phyloP scores from a whole-genome alignment of 176 grass and related monocot genomes.

The Microstegium vimineum region DNA sequence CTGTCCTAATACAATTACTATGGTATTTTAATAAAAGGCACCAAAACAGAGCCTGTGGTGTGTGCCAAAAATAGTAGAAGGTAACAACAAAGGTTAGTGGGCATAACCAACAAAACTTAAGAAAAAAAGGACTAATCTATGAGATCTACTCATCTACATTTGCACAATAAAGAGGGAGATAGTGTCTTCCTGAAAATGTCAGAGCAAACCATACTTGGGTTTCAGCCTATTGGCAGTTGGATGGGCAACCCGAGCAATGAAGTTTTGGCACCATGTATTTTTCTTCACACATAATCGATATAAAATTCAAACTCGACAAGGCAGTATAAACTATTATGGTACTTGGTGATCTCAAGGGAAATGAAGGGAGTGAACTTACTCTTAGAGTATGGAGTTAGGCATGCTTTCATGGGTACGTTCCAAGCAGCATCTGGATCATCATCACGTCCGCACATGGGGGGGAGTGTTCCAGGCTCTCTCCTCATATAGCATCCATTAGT shows the following conservation, averaged over 20 bases:
- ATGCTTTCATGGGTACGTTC: conserved; percentile 76
- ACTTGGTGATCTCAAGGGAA: conserved; percentile 10
- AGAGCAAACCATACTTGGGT: background rate
- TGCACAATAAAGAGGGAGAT: background rate
- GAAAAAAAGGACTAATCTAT: background rate
- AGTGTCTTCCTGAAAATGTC: background rate
- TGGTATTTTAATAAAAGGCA: background rate
- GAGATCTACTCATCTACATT: background rate
- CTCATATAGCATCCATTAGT: conserved; percentile 70
- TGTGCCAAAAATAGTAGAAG: background rate
- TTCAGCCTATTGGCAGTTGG: background rate
- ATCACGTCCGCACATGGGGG: conserved; percentile 42
- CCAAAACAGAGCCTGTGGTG: background rate
- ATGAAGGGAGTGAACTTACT: conserved; percentile 43
- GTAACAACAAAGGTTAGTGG: background rate
- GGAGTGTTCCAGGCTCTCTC: conserved; percentile 48
- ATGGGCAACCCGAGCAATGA: background rate
- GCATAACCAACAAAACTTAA: background rate
- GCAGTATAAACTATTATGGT: background rate
- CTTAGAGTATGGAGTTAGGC: conserved; percentile 63
- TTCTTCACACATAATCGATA: background rate
- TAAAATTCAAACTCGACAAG: background rate
- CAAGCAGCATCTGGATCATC: conserved; percentile 74
- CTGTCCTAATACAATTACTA: background rate
- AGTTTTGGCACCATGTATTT: background rate